Percentiles rank a stretch among this genome's conserved stretches.
phyloP scores from a whole-genome alignment of 345 rosid genomes.

The Corchorus olitorius region DNA sequence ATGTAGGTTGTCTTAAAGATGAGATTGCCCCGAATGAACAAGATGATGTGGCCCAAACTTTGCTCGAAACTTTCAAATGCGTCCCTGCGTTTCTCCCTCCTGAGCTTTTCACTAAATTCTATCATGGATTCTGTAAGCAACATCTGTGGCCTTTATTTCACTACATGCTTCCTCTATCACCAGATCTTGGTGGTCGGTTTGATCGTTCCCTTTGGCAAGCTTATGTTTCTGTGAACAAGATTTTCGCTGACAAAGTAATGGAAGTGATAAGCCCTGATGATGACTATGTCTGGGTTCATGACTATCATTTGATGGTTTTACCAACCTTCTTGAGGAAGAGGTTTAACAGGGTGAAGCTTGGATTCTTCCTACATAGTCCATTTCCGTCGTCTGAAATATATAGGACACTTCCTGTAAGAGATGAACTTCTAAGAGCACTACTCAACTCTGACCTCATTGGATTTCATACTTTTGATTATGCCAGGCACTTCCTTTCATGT shows the following conservation, averaged over 20 bases:
- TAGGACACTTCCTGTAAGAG: constrained; percentile 84
- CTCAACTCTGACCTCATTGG: constrained; percentile 86
- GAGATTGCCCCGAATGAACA: constrained; percentile 62
- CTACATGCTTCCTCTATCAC: constrained; percentile 91
- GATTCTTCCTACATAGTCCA: constrained; percentile 92
- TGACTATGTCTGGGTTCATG: constrained; percentile 95
- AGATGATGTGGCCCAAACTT: constrained; percentile 79
- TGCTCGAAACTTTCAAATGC: constrained; percentile 88
- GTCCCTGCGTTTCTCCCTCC: constrained; percentile 89
- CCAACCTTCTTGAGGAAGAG: constrained; percentile 92
- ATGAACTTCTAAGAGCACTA: constrained; percentile 81
- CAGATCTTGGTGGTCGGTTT: constrained; percentile 88
- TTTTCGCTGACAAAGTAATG: constrained; percentile 93
- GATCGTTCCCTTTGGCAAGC: constrained; percentile 93
- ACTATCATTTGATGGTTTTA: constrained; percentile 91
- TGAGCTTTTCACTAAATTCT: constrained; percentile 72
- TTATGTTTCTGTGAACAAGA: constrained; percentile 90
- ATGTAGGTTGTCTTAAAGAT: constrained; percentile 87
- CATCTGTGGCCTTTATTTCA: constrained; percentile 95
- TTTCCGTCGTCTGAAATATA: constrained; percentile 95
- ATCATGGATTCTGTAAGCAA: constrained; percentile 95
- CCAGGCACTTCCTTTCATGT: constrained; percentile 92
- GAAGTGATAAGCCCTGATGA: constrained; percentile 94
- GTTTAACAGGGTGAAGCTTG: constrained; percentile 86
- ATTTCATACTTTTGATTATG: constrained; percentile 94